These are phyloP conservation scores for Scheffersomyces quercinus DNA, from an alignment of 1,139 yeast genomes.

Conservation along the genomic window DNA sequence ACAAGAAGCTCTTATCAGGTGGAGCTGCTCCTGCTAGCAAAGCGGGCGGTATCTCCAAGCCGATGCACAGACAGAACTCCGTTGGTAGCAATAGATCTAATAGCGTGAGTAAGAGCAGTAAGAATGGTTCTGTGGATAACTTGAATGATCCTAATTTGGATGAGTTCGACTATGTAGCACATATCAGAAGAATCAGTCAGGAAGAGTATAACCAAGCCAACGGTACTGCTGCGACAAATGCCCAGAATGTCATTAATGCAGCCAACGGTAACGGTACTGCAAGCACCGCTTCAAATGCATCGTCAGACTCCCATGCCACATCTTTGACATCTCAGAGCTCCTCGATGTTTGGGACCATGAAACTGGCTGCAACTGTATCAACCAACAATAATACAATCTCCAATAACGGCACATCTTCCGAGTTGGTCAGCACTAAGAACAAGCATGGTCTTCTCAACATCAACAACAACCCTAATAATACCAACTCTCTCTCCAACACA, in stretches of 20 bases:
- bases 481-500: background rate
- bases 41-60: constrained; percentile 1
- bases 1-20: constrained; percentile 26
- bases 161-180: constrained; percentile 51
- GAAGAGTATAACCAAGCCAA: constrained; percentile 31
- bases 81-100: constrained; percentile 2
- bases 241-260: background rate
- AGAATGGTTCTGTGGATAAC: background rate
- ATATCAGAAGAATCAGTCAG: constrained; percentile 44
- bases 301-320: constrained; percentile 12
- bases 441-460: background rate
- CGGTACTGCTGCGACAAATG: background rate
- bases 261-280: constrained; percentile 2
- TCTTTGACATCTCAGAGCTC: constrained; percentile 13
- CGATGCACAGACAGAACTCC: background rate
- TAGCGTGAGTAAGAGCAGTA: constrained; percentile 2
- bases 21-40: constrained; percentile 7
- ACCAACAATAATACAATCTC: background rate
- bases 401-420: too few species aligned
- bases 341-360: constrained; percentile 11
- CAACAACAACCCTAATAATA: background rate
- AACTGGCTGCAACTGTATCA: constrained; percentile 8
- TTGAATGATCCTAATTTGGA: constrained; percentile 32
- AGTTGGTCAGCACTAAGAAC: background rate
- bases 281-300: constrained; percentile 3